phyloP scores from a whole-genome alignment of 768 basidiomycete species.

The Crepidotus variabilis region DNA sequence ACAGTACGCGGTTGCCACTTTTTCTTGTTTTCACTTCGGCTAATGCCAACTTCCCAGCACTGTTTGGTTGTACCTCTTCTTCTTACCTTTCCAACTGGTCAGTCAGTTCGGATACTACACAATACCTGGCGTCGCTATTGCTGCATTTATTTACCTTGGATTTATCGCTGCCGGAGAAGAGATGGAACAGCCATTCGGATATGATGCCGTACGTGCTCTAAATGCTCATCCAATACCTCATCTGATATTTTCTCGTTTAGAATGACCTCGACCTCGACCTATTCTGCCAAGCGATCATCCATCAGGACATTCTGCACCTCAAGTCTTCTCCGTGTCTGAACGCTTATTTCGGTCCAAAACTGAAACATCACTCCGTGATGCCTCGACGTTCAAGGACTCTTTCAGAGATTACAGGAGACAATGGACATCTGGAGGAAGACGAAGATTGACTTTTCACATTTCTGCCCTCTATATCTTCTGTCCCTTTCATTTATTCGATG shows the following conservation, averaged over 20 bases:
- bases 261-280: slow-evolving; percentile 68
- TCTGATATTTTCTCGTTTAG: slow-evolving; percentile 22
- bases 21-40: not conserved
- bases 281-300: slow-evolving; percentile 56
- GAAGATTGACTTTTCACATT: not conserved
- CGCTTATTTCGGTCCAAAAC: slow-evolving; percentile 34
- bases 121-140: slow-evolving; percentile 62
- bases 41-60: slow-evolving; percentile 31
- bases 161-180: slow-evolving; percentile 72
- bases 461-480: too few relatives aligned
- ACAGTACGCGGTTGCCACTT: slow-evolving; percentile 27
- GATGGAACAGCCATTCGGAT: slow-evolving; percentile 69
- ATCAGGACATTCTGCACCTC: slow-evolving; percentile 52
- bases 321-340: slow-evolving; percentile 49
- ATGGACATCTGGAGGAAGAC: not conserved
- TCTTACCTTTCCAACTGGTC: slow-evolving; percentile 74
- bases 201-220: slow-evolving; percentile 46
- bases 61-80: slow-evolving; percentile 72
- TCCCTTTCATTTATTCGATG: too few relatives aligned
- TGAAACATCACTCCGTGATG: slow-evolving; percentile 2
- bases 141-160: slow-evolving; percentile 72
- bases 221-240: not conserved
- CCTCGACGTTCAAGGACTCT: slow-evolving; percentile 12
- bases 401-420: slow-evolving; percentile 8
- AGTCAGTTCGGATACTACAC: slow-evolving; percentile 59